Percentiles rank a stretch among this genome's conserved stretches.
Evolutionary conservation across 169 alveolate species (phyloP).

Genomic region (Theileria sp.): DNA sequence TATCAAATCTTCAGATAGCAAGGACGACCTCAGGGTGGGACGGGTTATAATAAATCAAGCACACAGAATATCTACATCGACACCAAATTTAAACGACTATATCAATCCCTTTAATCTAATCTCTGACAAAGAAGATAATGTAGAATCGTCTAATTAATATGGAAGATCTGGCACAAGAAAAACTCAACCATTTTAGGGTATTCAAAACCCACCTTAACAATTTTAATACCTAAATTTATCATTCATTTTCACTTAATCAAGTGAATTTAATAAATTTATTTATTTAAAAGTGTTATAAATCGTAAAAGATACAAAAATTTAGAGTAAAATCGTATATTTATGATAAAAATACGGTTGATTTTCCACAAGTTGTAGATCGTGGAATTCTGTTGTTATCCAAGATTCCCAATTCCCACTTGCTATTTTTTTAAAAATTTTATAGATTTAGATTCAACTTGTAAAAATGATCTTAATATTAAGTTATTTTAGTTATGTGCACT

Average conservation of each 20-base stretch:
- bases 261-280: too few relatives aligned
- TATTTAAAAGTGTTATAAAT: too few relatives aligned
- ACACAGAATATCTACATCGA: constrained; percentile 31
- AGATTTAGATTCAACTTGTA: not conserved
- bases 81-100: constrained; percentile 27
- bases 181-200: not conserved
- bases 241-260: too few relatives aligned
- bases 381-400: not conserved
- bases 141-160: not conserved
- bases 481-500: not conserved
- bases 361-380: not conserved
- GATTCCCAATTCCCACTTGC: not conserved
- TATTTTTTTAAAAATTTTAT: too few relatives aligned
- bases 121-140: not conserved
- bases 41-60: constrained; percentile 64
- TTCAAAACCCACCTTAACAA: not conserved
- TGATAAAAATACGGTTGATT: not conserved
- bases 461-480: not conserved
- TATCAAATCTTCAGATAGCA: constrained; percentile 58
- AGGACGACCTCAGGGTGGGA: constrained; percentile 65
- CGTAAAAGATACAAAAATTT: not conserved
- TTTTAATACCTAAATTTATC: not conserved
- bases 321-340: not conserved
- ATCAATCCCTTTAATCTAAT: not conserved
- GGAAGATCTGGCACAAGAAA: not conserved